A percentile compares a stretch with the other conserved stretches of the same genome.
These are phyloP conservation scores for Talaromyces sp. DNA, from an alignment of 2,329 filamentous ascomycete genomes.

Conservation along the genomic window DNA sequence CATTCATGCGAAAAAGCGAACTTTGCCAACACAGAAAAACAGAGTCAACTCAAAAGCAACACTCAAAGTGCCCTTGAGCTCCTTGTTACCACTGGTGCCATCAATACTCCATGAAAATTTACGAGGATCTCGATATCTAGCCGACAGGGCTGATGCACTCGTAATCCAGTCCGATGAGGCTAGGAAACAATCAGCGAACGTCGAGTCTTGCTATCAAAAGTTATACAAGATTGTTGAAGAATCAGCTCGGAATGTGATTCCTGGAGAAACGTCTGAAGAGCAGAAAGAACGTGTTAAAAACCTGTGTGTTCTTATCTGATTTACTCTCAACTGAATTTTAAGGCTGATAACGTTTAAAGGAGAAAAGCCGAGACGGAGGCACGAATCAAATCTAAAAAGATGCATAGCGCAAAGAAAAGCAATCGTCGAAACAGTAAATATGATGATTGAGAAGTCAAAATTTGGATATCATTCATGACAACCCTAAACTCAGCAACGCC, in stretches of 20 bases:
- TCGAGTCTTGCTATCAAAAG: slow-evolving; percentile 55
- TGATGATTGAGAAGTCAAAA: slow-evolving; percentile 31
- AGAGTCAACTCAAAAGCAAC: slow-evolving; percentile 65
- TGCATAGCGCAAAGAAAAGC: slow-evolving; percentile 58
- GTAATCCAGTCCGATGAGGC: slow-evolving; percentile 61
- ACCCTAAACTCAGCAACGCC: not conserved
- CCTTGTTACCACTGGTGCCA: slow-evolving; percentile 52
- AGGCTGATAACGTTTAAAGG: slow-evolving; percentile 30
- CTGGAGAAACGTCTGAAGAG: slow-evolving; percentile 56
- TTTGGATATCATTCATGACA: slow-evolving; percentile 6
- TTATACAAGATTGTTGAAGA: slow-evolving; percentile 51
- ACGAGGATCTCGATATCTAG: slow-evolving; percentile 51
- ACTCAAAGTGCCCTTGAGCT: slow-evolving; percentile 50
- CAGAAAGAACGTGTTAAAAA: slow-evolving; percentile 50
- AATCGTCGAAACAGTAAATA: slow-evolving; percentile 42
- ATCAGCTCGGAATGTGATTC: slow-evolving; percentile 48
- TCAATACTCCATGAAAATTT: slow-evolving; percentile 49
- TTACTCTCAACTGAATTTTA: not conserved
- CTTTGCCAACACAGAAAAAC: not conserved
- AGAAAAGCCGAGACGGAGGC: slow-evolving; percentile 55
- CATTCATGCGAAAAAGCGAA: too few relatives aligned
- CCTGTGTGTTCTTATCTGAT: not conserved
- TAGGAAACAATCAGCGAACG: slow-evolving; percentile 57
- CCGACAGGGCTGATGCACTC: slow-evolving; percentile 49
- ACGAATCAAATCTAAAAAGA: slow-evolving; percentile 55